Base-by-base conservation (phyloP, 1,284 basidiomycete genomes). In the Cryptococcus jaspeensis region DNA sequence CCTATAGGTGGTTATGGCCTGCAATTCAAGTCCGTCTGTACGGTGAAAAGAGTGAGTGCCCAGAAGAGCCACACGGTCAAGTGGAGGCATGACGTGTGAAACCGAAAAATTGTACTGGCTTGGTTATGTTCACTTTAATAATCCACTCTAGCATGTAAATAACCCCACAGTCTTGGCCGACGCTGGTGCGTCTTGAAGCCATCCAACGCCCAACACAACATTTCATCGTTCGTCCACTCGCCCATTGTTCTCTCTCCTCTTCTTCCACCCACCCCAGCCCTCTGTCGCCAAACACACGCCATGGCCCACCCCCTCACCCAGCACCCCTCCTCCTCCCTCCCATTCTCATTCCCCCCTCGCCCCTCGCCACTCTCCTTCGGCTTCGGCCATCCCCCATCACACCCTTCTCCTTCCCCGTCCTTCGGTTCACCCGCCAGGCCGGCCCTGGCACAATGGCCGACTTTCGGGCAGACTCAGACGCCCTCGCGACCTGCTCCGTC, bases 291-390 rank as follows among this genome's bases (percentile, higher is more conserved):
- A 3, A n/a, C 11, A 16, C 16, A 23, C 55, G 54, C 46, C 46
- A 75, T 76, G 74, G 72, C 74, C 22, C 70, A 73, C 51, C 72
- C 74, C 12, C 64, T 74, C 54, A 72, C 72, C 32, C 72, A 74
- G 61, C 72, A 73, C 45, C 72, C 74, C 1, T 65, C 70, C 36
- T 70, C 70, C 49, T 63, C 72, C 40, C 60, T 74, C 28, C 58
- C 65, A 16, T 76, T 76, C 49, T 57, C 66, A 37, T 70, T 70
- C 22, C 72, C 71, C 32, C 63, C 70, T 11, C 64, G 68, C 3
- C 67, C 70, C 25, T 71, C 71, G 12, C 68, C 71, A 15, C 63
- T 76, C 3, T 61, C 64, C 15, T 75, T 73, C 46, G 70, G 69
- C 7, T 75, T 75, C 47, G 72, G 69, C 37, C 64, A 22, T 47